Conservation (phyloP, 2,329 filamentous ascomycete genomes). For the Calonectria hongkongensis region DNA sequence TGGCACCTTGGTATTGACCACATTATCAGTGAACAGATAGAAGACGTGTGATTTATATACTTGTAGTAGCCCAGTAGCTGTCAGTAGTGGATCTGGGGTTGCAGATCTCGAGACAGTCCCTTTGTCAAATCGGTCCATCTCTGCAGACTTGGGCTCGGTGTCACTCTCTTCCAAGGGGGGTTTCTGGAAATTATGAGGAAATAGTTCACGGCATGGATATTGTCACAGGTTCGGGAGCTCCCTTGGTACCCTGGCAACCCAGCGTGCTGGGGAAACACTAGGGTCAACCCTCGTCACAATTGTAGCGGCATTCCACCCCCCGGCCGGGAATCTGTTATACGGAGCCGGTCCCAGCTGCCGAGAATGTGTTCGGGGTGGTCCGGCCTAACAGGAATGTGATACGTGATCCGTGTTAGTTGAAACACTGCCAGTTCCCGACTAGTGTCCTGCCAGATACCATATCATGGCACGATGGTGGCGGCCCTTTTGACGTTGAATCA, state of each 20-base stretch:
- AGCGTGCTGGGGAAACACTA: constrained; percentile 34
- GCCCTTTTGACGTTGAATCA: not conserved
- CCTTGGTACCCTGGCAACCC: constrained; percentile 50
- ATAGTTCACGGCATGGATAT: constrained; percentile 39
- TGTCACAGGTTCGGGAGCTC: constrained; percentile 42
- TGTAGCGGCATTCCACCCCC: constrained; percentile 50
- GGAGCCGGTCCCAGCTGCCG: constrained; percentile 49
- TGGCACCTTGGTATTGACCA: constrained; percentile 29
- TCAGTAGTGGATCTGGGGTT: constrained; percentile 12
- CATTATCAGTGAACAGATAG: not conserved
- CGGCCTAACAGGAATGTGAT: constrained; percentile 51
- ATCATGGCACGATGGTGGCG: not conserved
- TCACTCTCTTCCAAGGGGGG: constrained; percentile 25
- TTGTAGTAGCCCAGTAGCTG: not conserved
- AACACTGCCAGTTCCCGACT: constrained; percentile 25
- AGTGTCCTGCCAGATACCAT: constrained; percentile 4
- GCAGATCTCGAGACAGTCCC: constrained; percentile 29
- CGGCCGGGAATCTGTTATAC: constrained; percentile 41
- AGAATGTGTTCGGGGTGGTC: constrained; percentile 51
- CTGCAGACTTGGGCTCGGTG: constrained; percentile 36
- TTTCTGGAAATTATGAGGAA: constrained; percentile 32
- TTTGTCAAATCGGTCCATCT: constrained; percentile 37
- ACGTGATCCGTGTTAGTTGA: constrained; percentile 32
- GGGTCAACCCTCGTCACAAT: constrained; percentile 42
- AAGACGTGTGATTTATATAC: constrained; percentile 38